Percentiles rank a stretch among this genome's conserved stretches.
These are phyloP conservation scores for Diaporthe humulicola DNA, from an alignment of 2,329 filamentous ascomycete genomes.

Conservation along the genomic window DNA sequence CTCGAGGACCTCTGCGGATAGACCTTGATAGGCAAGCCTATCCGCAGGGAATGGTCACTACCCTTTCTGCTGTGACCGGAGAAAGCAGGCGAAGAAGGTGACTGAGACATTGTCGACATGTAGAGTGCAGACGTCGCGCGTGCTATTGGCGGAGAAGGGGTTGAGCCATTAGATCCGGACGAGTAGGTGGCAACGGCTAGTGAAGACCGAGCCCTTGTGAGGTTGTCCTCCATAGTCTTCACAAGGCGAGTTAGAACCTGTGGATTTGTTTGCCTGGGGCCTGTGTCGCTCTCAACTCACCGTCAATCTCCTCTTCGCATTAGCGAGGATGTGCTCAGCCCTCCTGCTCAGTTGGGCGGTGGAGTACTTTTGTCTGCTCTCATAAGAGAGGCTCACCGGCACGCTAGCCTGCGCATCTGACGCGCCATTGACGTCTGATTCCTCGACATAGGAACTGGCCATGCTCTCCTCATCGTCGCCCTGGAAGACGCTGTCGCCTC, in stretches of 20 bases:
- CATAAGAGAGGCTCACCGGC: constrained; percentile 41
- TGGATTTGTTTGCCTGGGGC: neutral
- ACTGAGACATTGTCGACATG: constrained; percentile 48
- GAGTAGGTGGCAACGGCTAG: constrained; percentile 71
- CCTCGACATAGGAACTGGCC: constrained; percentile 68
- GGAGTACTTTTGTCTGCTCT: constrained; percentile 73
- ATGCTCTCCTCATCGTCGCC: constrained; percentile 78
- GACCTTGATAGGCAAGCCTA: constrained; percentile 55
- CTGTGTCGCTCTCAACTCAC: constrained; percentile 66
- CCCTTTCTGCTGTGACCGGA: constrained; percentile 69
- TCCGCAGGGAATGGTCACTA: constrained; percentile 70
- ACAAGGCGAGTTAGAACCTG: constrained; percentile 42
- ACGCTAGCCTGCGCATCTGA: neutral
- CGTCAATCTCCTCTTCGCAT: constrained; percentile 89
- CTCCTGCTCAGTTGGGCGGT: constrained; percentile 83
- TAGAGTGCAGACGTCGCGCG: constrained; percentile 55
- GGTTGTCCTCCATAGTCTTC: constrained; percentile 93
- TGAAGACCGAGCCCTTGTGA: constrained; percentile 81
- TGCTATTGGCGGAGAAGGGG: constrained; percentile 64
- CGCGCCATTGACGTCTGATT: constrained; percentile 46
- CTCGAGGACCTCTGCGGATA: constrained; percentile 73
- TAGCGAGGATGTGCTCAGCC: constrained; percentile 91
- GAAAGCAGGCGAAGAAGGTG: constrained; percentile 42
- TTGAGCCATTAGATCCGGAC: constrained; percentile 67
- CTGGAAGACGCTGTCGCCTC: constrained; percentile 74